These are phyloP conservation scores for Linaria vulgaris DNA, from an alignment of 257 asterid genomes.

Conservation along the genomic window DNA sequence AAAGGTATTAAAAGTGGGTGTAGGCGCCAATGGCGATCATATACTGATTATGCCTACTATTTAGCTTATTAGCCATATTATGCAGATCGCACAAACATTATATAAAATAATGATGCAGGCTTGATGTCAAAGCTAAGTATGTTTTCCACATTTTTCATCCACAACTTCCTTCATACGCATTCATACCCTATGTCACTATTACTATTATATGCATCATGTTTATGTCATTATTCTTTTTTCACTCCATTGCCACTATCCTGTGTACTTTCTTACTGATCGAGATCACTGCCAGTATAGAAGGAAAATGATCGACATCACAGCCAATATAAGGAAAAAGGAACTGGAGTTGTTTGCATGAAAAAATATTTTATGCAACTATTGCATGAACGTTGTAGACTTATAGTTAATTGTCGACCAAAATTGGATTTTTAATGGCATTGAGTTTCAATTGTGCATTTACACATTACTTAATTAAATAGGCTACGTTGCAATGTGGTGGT, in stretches of 20 bases:
- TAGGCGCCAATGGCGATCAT: background rate
- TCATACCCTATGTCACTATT: constrained; percentile 16
- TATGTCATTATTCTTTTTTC: constrained; percentile 22
- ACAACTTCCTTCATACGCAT: constrained; percentile 45
- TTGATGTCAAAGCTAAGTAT: constrained; percentile 75
- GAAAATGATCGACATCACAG: too few relatives aligned
- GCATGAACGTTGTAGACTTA: too few relatives aligned
- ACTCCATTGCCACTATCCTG: background rate
- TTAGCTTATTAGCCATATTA: constrained; percentile 21
- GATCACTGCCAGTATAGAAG: too few relatives aligned
- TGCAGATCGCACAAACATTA: constrained; percentile 17
- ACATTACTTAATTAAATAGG: too few relatives aligned
- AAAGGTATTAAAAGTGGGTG: constrained; percentile 8
- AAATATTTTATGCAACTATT: too few relatives aligned
- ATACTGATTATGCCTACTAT: constrained; percentile 28
- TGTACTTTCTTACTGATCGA: too few relatives aligned
- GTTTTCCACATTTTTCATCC: constrained; percentile 43
- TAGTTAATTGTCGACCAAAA: too few relatives aligned
- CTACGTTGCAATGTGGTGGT: too few relatives aligned
- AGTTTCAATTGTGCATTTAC: too few relatives aligned
- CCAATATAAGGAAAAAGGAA: too few relatives aligned
- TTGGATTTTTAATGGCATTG: too few relatives aligned
- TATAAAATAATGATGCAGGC: constrained; percentile 48
- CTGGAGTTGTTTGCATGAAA: too few relatives aligned
- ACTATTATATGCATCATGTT: constrained; percentile 32